Base-by-base conservation (phyloP, 1,284 basidiomycete species). In the Melampsora larici-populina region DNA sequence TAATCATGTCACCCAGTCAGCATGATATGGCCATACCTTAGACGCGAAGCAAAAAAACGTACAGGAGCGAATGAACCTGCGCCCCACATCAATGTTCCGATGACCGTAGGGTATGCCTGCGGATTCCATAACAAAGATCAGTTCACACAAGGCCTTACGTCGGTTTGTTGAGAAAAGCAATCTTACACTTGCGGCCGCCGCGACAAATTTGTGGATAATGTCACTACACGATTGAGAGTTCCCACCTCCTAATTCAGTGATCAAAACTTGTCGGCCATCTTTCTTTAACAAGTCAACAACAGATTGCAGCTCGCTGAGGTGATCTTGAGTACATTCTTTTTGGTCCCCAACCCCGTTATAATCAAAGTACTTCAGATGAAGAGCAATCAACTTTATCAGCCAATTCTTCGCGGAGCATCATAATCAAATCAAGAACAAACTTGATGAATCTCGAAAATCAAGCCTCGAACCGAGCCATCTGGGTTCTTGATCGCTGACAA, bases 401-500 rank as follows among this genome's bases (percentile, higher is more conserved):
- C 18, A 33, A 49, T n/a, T 9, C 18, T 48, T 48, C 31, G 2
- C 31, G 9, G 13, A 43, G 24, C 8, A n/a, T 26, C 29, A 3
- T 15, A 43, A 1, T 36, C 9, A 36, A 36, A 36, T 36, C 9
- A 21, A 31, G 46, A 21, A 55, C 72, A 66, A 1, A 75, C 72
- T 75, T 24, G 46, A 48, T 75, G 72, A 2, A 46, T 51, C 17
- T 75, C 72, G 43, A 75, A 67, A 33, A 67, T n/a, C 1, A 75
- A 21, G 33, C 64, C 36, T 24, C 67, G 36, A n/a, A 40, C 26
- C 6, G 72, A 58, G 8, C 64, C 64, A 33, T 75, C 64, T 17
- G 72, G 72, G 36, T 75, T 75, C 33, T 67, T 67, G n/a, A 75
- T 62, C 24, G 2, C 18, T 33, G 55, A 55, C 64, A 75, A 64